phyloP scores from a whole-genome alignment of 225 moss, liverwort and hornwort species.

The Climacium dendroides region DNA sequence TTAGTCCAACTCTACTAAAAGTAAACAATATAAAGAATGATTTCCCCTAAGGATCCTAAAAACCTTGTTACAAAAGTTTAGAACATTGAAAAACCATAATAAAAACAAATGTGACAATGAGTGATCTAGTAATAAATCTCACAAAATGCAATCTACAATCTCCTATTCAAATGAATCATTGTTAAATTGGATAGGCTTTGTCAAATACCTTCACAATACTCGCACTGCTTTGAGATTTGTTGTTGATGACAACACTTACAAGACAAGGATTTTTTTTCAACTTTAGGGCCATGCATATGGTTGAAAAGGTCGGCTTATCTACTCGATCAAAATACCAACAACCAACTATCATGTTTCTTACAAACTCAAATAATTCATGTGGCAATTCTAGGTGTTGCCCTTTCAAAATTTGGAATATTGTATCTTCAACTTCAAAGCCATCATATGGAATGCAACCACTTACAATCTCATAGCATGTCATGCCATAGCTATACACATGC shows the following conservation, averaged over 20 bases:
- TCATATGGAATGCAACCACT: not conserved
- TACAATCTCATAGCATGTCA: not conserved
- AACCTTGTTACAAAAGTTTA: accelerated
- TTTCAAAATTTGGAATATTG: not conserved
- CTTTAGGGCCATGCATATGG: not conserved
- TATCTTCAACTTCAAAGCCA: not conserved
- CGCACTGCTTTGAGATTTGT: not conserved
- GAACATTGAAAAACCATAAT: too few species aligned
- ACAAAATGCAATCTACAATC: too few species aligned
- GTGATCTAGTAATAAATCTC: accelerated
- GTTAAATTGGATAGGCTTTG: too few species aligned
- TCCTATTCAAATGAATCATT: not conserved
- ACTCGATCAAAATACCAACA: not conserved
- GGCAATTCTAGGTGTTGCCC: not conserved
- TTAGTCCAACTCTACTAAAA: not conserved
- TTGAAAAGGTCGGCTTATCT: not conserved
- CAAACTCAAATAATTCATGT: not conserved
- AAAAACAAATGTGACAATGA: not conserved
- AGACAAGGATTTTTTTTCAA: not conserved
- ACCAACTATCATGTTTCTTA: not conserved
- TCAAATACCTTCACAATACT: conserved; percentile 13
- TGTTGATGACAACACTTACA: not conserved
- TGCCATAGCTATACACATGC: not conserved
- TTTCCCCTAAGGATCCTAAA: too few species aligned
- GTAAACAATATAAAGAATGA: not conserved